Conservation (phyloP, 2,329 filamentous ascomycete species). For the Exophiala viscosa region DNA sequence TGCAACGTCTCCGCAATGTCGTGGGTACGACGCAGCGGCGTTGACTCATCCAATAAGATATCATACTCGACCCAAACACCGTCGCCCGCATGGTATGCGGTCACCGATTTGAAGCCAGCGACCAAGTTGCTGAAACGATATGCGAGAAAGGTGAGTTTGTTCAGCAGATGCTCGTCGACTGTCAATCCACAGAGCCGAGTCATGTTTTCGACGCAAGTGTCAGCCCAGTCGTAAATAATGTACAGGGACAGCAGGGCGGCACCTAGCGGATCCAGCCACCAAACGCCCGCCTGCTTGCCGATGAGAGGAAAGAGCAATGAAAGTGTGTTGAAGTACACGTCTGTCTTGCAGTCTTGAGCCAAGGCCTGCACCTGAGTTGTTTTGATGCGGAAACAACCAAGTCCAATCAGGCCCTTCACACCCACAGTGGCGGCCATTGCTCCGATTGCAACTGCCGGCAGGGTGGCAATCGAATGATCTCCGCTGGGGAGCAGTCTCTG, state of each 20-base stretch:
- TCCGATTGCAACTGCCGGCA: slow-evolving; percentile 53
- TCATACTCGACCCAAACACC: slow-evolving; percentile 62
- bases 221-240: slow-evolving; percentile 67
- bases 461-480: slow-evolving; percentile 27
- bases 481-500: slow-evolving; percentile 53
- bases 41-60: slow-evolving; percentile 54
- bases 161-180: slow-evolving; percentile 49
- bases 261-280: slow-evolving; percentile 65
- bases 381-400: slow-evolving; percentile 58
- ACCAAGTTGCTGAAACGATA: slow-evolving; percentile 55
- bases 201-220: slow-evolving; percentile 59
- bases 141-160: slow-evolving; percentile 59
- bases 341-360: slow-evolving; percentile 61
- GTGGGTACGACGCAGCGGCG: slow-evolving; percentile 51
- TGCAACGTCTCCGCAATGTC: slow-evolving; percentile 62
- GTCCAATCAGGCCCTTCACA: slow-evolving; percentile 58
- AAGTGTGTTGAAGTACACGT: slow-evolving; percentile 62
- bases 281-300: slow-evolving; percentile 55
- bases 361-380: slow-evolving; percentile 63
- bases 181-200: slow-evolving; percentile 57
- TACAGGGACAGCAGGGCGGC: slow-evolving; percentile 61
- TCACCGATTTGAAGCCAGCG: slow-evolving; percentile 52
- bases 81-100: slow-evolving; percentile 60
- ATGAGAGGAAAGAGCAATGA: slow-evolving; percentile 61
- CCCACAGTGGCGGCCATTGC: slow-evolving; percentile 57